Conservation (phyloP, 2,329 filamentous ascomycete species). For the Chrysoporthe deuterocubensis region DNA sequence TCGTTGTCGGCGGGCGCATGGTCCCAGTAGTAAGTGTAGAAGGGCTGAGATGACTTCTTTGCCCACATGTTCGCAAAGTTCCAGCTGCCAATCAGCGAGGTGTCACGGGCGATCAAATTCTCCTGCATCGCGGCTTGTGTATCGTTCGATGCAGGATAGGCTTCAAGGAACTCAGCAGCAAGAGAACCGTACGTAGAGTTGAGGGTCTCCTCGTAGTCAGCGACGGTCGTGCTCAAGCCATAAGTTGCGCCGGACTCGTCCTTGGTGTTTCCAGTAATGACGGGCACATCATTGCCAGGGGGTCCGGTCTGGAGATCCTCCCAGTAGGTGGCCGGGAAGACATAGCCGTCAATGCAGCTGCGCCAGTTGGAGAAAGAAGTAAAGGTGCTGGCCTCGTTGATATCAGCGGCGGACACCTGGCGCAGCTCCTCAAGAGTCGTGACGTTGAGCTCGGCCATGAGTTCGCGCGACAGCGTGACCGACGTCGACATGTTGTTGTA, state of each 20-base stretch:
- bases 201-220: neutral
- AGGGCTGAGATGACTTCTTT: neutral
- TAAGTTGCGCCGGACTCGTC: neutral
- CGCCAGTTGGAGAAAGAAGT: slow-evolving; percentile 12
- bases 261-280: slow-evolving; percentile 9
- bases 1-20: slow-evolving; percentile 3
- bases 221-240: neutral
- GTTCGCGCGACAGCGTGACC: neutral
- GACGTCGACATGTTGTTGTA: slow-evolving; percentile 6
- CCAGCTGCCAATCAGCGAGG: neutral
- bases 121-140: neutral
- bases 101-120: neutral
- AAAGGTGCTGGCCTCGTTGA: neutral
- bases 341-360: slow-evolving; percentile 10
- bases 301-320: slow-evolving; percentile 2
- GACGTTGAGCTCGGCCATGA: neutral
- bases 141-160: neutral
- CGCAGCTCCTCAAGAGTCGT: neutral
- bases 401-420: neutral
- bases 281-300: slow-evolving; percentile 1
- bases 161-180: neutral
- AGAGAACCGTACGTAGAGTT: neutral
- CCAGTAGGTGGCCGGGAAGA: slow-evolving; percentile 1
- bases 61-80: neutral
- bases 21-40: slow-evolving; percentile 4